phyloP scores from a whole-genome alignment of 768 basidiomycete genomes.

The Suillus lakei region DNA sequence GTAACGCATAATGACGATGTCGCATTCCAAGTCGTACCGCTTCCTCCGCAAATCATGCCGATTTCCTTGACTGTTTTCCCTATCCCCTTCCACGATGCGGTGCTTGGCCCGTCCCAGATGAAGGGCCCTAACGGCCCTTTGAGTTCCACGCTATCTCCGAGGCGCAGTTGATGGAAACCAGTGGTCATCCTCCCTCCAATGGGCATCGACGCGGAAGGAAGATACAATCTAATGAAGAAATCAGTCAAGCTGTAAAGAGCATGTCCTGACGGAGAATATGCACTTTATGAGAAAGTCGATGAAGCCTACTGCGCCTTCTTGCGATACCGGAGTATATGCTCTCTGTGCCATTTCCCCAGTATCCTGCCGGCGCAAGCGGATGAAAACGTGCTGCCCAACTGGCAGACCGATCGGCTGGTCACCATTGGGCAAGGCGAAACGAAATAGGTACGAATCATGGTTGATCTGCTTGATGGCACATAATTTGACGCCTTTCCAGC shows the following conservation, averaged over 20 bases:
- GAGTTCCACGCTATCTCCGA: slow-evolving; percentile 57
- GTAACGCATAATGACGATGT: not conserved
- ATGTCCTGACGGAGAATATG: slow-evolving; percentile 15
- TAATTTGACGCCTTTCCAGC: slow-evolving; percentile 54
- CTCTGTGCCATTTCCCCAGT: slow-evolving; percentile 54
- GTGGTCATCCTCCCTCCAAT: slow-evolving; percentile 58
- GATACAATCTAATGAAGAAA: slow-evolving; percentile 43
- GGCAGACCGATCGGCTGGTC: slow-evolving; percentile 56
- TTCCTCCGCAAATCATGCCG: slow-evolving; percentile 63
- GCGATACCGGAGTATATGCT: slow-evolving; percentile 65
- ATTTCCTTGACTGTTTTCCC: slow-evolving; percentile 43
- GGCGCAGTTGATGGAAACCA: slow-evolving; percentile 48
- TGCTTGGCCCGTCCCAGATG: slow-evolving; percentile 50
- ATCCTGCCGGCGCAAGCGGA: slow-evolving; percentile 47
- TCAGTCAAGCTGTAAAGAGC: slow-evolving; percentile 13
- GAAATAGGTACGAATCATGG: slow-evolving; percentile 53
- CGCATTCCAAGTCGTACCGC: slow-evolving; percentile 38
- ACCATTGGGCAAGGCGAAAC: slow-evolving; percentile 48
- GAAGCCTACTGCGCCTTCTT: slow-evolving; percentile 43
- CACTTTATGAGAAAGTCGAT: slow-evolving; percentile 62
- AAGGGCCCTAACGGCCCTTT: slow-evolving; percentile 68
- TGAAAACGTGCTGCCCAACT: slow-evolving; percentile 64
- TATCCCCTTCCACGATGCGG: slow-evolving; percentile 41
- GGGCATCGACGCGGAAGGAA: slow-evolving; percentile 40
- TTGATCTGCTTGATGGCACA: slow-evolving; percentile 43